Conservation (phyloP, 306 rosid species). For the Erythrophleum fordii region DNA sequence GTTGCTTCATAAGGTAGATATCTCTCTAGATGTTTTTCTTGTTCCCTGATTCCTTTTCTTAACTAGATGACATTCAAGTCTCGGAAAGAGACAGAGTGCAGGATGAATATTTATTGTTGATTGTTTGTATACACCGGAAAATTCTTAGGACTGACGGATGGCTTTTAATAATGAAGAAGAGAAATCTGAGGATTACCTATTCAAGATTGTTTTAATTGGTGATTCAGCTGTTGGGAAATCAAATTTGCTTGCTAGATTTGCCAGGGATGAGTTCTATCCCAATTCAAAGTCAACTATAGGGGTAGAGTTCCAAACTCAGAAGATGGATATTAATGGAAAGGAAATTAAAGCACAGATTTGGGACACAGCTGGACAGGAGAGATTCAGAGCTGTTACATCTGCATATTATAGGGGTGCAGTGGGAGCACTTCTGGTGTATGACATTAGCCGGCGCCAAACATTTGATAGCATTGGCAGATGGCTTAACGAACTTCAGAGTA, state of each 20-base stretch:
- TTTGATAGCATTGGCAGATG: constrained; percentile 76
- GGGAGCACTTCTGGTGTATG: constrained; percentile 76
- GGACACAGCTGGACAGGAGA: constrained; percentile 86
- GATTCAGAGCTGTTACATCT: constrained; percentile 79
- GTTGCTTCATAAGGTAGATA: too few species aligned
- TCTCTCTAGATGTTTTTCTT: constrained; percentile 4
- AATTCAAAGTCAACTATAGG: constrained; percentile 78
- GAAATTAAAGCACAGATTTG: constrained; percentile 80
- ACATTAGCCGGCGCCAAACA: constrained; percentile 71
- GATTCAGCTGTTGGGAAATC: constrained; percentile 81
- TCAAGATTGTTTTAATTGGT: constrained; percentile 79
- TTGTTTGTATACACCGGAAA: constrained; percentile 44
- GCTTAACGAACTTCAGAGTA: constrained; percentile 81
- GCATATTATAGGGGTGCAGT: constrained; percentile 82
- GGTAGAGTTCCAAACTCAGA: constrained; percentile 79
- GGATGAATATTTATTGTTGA: constrained; percentile 38
- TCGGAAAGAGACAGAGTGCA: constrained; percentile 33
- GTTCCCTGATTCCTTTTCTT: constrained; percentile 43
- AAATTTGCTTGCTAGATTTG: constrained; percentile 76
- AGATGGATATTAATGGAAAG: constrained; percentile 68
- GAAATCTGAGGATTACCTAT: constrained; percentile 74
- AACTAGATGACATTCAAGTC: constrained; percentile 31
- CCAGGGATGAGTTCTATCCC: constrained; percentile 74
- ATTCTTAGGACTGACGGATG: constrained; percentile 48
- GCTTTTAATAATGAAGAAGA: constrained; percentile 62